A percentile compares a stretch with the other conserved stretches of the same genome.
Evolutionary conservation across 2,329 filamentous ascomycete species (phyloP).

Genomic region (Colletotrichum cereale): DNA sequence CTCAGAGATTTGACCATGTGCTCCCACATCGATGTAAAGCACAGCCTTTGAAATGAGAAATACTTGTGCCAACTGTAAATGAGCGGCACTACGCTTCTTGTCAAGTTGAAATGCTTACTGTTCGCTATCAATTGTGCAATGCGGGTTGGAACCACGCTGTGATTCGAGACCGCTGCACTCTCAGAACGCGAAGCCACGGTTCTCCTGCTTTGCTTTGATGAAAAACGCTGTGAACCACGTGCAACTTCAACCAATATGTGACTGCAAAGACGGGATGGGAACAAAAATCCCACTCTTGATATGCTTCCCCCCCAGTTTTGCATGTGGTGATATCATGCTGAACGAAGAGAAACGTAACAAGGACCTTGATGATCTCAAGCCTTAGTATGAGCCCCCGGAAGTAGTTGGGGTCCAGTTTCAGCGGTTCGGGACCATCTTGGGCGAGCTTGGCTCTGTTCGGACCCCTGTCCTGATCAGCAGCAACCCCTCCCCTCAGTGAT

Average conservation of each 20-base stretch:
- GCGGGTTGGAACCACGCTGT: too few species aligned
- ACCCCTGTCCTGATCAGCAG: slow-evolving; percentile 3
- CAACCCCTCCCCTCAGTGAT: slow-evolving; percentile 1
- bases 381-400: background rate
- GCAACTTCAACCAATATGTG: background rate
- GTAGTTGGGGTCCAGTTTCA: background rate
- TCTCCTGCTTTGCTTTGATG: background rate
- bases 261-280: background rate
- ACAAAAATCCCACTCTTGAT: too few species aligned
- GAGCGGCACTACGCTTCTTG: background rate
- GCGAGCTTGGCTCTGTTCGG: background rate
- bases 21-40: background rate
- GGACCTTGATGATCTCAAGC: background rate
- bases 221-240: background rate
- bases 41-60: background rate
- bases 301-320: accelerated
- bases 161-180: too few species aligned
- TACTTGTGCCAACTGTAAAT: background rate
- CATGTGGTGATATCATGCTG: background rate
- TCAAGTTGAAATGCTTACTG: background rate
- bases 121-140: background rate
- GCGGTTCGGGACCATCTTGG: background rate
- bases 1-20: background rate
- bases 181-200: background rate
- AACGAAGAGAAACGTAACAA: background rate